Evolutionary conservation across 305 asterid genomes (phyloP).

Genomic region (Fraxinus sp.): DNA sequence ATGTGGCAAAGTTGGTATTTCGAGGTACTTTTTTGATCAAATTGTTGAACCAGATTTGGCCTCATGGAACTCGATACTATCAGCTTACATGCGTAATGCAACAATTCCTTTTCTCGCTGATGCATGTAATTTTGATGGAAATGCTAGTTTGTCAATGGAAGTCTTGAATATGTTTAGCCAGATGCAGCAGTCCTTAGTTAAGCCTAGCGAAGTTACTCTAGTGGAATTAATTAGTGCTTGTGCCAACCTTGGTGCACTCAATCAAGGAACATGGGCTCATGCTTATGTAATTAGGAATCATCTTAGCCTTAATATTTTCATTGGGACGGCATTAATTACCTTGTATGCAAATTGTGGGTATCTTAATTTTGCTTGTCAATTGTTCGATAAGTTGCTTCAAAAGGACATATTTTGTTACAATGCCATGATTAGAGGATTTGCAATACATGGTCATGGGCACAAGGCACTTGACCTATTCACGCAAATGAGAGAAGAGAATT

Average conservation of each 20-base stretch:
- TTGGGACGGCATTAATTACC: conserved; percentile 54
- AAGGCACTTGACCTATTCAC: conserved; percentile 56
- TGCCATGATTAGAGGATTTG: conserved; percentile 72
- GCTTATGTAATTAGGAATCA: conserved; percentile 39
- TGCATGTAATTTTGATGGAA: conserved; percentile 22
- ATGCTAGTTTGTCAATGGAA: conserved; percentile 37
- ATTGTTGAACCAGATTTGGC: conserved; percentile 62
- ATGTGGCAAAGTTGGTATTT: conserved; percentile 45
- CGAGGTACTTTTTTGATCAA: conserved; percentile 50
- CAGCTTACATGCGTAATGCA: conserved; percentile 50
- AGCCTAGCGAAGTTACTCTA: conserved; percentile 55
- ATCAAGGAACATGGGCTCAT: conserved; percentile 70
- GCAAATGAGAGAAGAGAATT: conserved; percentile 44
- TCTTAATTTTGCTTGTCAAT: conserved; percentile 44
- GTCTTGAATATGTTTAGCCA: conserved; percentile 49
- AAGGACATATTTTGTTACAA: conserved; percentile 62
- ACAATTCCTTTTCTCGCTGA: conserved; percentile 2
- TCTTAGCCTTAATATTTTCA: conserved; percentile 47
- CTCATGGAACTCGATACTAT: conserved; percentile 62
- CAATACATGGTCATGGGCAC: conserved; percentile 57
- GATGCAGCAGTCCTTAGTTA: conserved; percentile 48
- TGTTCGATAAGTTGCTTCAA: conserved; percentile 46
- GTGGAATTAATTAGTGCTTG: conserved; percentile 57
- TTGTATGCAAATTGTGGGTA: conserved; percentile 59
- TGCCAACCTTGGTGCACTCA: conserved; percentile 57